Base-by-base conservation (phyloP, 345 rosid species). In the Eucalyptus rudis region DNA sequence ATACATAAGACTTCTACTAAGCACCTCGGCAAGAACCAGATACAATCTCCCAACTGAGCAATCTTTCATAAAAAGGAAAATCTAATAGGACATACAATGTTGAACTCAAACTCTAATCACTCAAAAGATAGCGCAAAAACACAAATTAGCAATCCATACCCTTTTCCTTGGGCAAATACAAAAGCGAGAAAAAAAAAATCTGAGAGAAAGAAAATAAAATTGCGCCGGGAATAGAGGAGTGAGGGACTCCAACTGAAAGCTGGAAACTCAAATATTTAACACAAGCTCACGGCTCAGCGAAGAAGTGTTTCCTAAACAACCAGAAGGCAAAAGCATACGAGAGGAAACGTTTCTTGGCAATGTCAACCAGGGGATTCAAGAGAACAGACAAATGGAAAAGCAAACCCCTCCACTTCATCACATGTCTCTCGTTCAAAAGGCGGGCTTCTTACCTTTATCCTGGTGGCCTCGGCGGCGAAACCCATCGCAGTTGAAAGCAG, bases 381-480 rank as follows among this genome's bases (percentile, higher is more conserved):
- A 10, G 45, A 71, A 45, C 16, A 49, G 49, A 88, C 29, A 40
- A 86, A 49, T 25, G 45, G 84, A 52, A n/a, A 86, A 47, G 49
- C 40, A 15, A 52, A 16, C 45, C 80, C 43, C 80, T 20, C 12
- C 80, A 31, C 17, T 68, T 27, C 81, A 71, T 76, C 45, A 20
- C 45, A 36, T 10, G 22, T 36, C 22, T 71, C 83, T 71, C 83
- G 20, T 71, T 71, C 83, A 71, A 71, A 44, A 33, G 10, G 71
- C 17, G 64, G 54, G 59, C 27, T 40, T 17, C 7, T 27, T 58
- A 97, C 99, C 97, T 96, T 97, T 87, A 96, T 94, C 92, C 94
- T 89, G 43, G 97, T 96, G 88, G 93, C 98, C 89, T 97, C 98
- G 36, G 99, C 99, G 86, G 92, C 98, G 91, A 97, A 96, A 89